Conservation (phyloP, 2,329 filamentous ascomycete genomes). For the Biscogniauxia marginata region DNA sequence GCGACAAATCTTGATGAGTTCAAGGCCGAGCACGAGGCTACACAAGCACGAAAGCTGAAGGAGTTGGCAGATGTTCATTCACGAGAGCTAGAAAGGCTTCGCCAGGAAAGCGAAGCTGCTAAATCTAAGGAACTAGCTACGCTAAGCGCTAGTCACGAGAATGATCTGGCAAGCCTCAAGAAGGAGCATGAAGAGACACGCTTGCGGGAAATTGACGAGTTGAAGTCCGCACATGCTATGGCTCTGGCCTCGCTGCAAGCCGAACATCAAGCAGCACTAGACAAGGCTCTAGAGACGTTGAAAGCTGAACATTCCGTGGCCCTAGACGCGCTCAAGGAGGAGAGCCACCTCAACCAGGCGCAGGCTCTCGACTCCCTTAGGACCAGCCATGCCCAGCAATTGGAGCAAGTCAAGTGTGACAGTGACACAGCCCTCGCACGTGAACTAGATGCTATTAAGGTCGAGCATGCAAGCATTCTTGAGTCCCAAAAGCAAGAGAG, state of each 20-base stretch:
- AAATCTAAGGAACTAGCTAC: conserved; percentile 19
- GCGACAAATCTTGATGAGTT: conserved; percentile 23
- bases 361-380: conserved; percentile 25
- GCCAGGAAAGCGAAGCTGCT: conserved; percentile 15
- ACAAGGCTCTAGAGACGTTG: conserved; percentile 14
- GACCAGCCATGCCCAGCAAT: conserved; percentile 20
- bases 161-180: conserved; percentile 12
- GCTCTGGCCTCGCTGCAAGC: conserved; percentile 21
- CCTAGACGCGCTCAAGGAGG: conserved; percentile 23
- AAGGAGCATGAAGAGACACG: conserved; percentile 12
- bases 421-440: conserved; percentile 20
- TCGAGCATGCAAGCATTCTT: conserved; percentile 22
- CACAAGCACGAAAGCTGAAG: conserved; percentile 19
- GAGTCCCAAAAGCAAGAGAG: conserved; percentile 22
- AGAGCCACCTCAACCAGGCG: conserved; percentile 20
- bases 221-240: conserved; percentile 22
- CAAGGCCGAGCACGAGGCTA: conserved; percentile 21
- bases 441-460: conserved; percentile 19
- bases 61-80: conserved; percentile 19
- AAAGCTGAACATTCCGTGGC: conserved; percentile 21
- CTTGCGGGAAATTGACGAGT: conserved; percentile 19
- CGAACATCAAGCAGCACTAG: conserved; percentile 21
- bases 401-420: conserved; percentile 23
- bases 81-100: conserved; percentile 17
- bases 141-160: conserved; percentile 9